A percentile compares a stretch with the other conserved stretches of the same genome.
Conservation (phyloP, 1,139 yeast genomes). For the Nematodospora anomalae region DNA sequence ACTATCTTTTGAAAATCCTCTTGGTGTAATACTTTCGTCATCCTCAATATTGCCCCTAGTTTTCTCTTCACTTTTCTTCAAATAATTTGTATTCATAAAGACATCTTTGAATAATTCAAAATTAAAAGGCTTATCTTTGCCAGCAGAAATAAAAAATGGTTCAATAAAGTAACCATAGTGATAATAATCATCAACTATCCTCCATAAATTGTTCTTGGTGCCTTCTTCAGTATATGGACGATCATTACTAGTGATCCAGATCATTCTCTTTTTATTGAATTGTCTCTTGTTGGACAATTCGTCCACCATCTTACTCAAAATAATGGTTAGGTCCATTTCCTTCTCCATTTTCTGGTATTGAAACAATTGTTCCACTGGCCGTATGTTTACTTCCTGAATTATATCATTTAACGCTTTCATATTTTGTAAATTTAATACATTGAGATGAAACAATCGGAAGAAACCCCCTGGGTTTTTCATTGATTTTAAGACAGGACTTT, state of each 20-base stretch:
- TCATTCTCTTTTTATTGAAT: conserved; percentile 36
- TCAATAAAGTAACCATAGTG: conserved; percentile 51
- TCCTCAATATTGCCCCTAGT: conserved; percentile 8
- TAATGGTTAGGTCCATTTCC: conserved; percentile 12
- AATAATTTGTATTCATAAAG: conserved; percentile 44
- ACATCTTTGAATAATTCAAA: conserved; percentile 56
- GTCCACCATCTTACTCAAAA: conserved; percentile 34
- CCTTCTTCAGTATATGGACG: conserved; percentile 31
- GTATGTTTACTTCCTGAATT: conserved; percentile 28
- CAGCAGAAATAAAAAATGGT: conserved; percentile 58
- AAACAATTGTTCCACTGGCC: conserved; percentile 19
- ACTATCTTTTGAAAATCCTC: conserved; percentile 12
- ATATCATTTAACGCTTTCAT: conserved; percentile 41
- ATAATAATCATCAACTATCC: conserved; percentile 60
- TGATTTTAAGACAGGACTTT: conserved; percentile 15
- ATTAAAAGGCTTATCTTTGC: conserved; percentile 41
- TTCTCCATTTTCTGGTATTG: conserved; percentile 20
- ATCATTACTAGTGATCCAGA: conserved; percentile 47
- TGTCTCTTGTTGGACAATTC: conserved; percentile 32
- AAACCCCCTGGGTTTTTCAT: conserved; percentile 21
- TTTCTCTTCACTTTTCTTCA: conserved; percentile 18
- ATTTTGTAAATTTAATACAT: conserved; percentile 38
- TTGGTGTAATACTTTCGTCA: conserved; percentile 1
- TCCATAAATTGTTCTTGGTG: conserved; percentile 47
- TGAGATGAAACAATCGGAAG: conserved; percentile 32